Base-by-base conservation (phyloP, 1,284 basidiomycete species). In the Apiotrichum porosum region DNA sequence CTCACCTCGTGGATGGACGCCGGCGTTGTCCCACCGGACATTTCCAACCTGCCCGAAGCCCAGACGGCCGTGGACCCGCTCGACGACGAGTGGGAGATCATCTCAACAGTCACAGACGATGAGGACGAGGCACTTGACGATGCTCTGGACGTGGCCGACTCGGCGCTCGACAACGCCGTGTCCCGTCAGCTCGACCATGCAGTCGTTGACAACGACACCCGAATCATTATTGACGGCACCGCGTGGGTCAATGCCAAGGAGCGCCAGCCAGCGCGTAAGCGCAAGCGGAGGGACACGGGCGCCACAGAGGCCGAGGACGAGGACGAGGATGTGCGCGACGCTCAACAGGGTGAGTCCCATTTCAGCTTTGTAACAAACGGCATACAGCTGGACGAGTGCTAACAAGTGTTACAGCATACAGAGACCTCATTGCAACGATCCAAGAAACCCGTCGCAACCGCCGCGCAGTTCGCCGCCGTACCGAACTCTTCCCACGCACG, bases 41-140 rank as follows among this genome's bases (percentile, higher is more conserved):
- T 14, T 13, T 24, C 9, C 22, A n/a, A n/a, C 17, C 15, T 6
- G 9, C 14, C 34, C 22, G 33, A 36, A 9, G 6, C 37, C 5
- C 19, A 42, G 19, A 22, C 26, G 35, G 35, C 30, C 14, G 13
- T 23, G 18, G 45, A 41, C n/a, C 31, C 24, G 17, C 23, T 3
- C 2, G 38, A 10, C 38, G 38, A 31, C 28, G 28, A 30, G 15
- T 2, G 15, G 14, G 9, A 22, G 3, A 21, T 21, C 35, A 14
- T 14, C 35, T n/a, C n/a, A 15, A 31, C 39, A 1, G 9, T n/a
- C 23, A 50, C 49, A 3, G 49, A 50, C 30, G 34, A 33, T 4
- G 49, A 50, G 35, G 49, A 50, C 39, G 44, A 42, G 35, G 17
- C 21, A 15, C 30, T 50, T 17, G 49, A 50, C 34, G 28, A 18